These are phyloP conservation scores for Podospora didyma DNA, from an alignment of 495 filamentous ascomycete species.

Conservation along the genomic window DNA sequence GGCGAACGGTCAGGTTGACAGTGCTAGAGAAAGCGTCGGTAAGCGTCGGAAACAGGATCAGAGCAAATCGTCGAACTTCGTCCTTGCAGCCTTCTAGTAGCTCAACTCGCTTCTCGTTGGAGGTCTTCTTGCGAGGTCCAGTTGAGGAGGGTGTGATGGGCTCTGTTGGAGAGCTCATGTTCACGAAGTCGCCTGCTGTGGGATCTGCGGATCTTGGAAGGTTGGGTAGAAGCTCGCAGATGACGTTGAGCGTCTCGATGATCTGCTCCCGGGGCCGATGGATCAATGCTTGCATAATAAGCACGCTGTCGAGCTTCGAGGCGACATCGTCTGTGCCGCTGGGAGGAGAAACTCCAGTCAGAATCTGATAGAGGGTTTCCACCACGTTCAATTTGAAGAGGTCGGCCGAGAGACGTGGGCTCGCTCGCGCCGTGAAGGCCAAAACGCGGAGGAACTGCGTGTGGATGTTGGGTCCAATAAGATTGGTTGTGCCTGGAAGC, in stretches of 20 bases:
- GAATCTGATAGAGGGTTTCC: slow-evolving; percentile 94
- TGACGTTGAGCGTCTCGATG: slow-evolving; percentile 94
- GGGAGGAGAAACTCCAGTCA: slow-evolving; percentile 93
- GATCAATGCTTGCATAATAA: slow-evolving; percentile 98
- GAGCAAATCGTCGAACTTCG: slow-evolving; percentile 85
- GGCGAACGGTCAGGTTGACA: slow-evolving; percentile 94
- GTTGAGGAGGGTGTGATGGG: slow-evolving; percentile 31
- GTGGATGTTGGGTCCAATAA: slow-evolving; percentile 93
- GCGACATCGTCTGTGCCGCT: slow-evolving; percentile 73
- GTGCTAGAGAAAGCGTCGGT: slow-evolving; percentile 98
- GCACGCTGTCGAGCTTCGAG: slow-evolving; percentile 90
- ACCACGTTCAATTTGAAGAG: slow-evolving; percentile 96
- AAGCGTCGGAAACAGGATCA: slow-evolving; percentile 92
- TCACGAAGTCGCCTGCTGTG: slow-evolving; percentile 49
- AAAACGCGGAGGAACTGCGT: slow-evolving; percentile 93
- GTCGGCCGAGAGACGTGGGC: slow-evolving; percentile 80
- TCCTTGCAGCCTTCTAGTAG: slow-evolving; percentile 75
- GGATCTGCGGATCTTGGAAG: slow-evolving; percentile 50
- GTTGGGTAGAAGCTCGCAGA: slow-evolving; percentile 87
- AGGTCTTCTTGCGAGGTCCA: slow-evolving; percentile 51
- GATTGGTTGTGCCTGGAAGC: slow-evolving; percentile 89
- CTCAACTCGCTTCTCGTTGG: slow-evolving; percentile 73
- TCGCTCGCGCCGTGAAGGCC: slow-evolving; percentile 81
- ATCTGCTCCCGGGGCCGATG: slow-evolving; percentile 96
- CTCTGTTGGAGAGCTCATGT: slow-evolving; percentile 33